These are phyloP conservation scores for Oryza nivara DNA, from an alignment of 176 grass and related monocot genomes.

Conservation along the genomic window DNA sequence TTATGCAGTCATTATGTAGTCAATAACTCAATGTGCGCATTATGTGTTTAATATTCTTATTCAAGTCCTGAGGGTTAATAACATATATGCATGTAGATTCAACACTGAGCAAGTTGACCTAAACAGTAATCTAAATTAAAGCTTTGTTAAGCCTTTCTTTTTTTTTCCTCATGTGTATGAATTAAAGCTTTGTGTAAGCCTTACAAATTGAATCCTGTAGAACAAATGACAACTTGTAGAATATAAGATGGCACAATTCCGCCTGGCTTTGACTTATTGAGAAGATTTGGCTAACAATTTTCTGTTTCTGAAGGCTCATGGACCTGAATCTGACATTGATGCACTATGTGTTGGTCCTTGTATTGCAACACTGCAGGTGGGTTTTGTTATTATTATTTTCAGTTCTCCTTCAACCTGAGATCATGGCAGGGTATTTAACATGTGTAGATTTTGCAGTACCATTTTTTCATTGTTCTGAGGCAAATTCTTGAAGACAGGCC, in stretches of 20 bases:
- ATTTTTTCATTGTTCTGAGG: conserved; percentile 69
- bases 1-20: not conserved
- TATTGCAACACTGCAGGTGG: conserved; percentile 54
- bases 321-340: conserved; percentile 78
- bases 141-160: not conserved
- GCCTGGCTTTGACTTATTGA: not conserved
- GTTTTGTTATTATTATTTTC: not conserved
- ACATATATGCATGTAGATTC: not conserved
- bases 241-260: conserved; percentile 11
- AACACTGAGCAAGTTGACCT: not conserved
- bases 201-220: not conserved
- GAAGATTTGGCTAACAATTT: conserved; percentile 14
- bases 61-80: not conserved
- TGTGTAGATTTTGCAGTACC: conserved; percentile 43
- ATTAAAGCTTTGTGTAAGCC: not conserved
- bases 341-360: conserved; percentile 65
- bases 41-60: not conserved
- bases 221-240: not conserved
- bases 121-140: not conserved
- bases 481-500: conserved; percentile 55
- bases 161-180: not conserved
- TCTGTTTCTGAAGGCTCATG: conserved; percentile 60
- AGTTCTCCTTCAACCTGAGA: not conserved
- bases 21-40: not conserved
- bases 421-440: not conserved